Evolutionary conservation across 371 early-diverging fungal genomes (phyloP).

Genomic region (Nematocida sp.): DNA sequence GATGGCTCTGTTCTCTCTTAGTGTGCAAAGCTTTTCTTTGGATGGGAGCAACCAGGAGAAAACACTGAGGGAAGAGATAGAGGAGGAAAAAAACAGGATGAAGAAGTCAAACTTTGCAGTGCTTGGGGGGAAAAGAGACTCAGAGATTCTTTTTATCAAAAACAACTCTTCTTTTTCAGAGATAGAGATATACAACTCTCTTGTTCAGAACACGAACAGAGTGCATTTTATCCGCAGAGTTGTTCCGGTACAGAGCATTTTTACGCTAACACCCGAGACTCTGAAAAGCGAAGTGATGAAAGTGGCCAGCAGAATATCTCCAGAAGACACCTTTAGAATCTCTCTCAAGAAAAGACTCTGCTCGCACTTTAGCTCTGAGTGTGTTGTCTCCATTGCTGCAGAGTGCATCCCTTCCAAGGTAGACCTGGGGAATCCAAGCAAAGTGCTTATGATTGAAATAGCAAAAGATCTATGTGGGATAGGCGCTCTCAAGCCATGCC

Average conservation of each 20-base stretch:
- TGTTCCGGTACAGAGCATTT: constrained; percentile 39
- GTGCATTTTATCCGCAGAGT: constrained; percentile 30
- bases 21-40: not conserved
- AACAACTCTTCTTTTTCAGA: constrained; percentile 6
- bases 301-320: not conserved
- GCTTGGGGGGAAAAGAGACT: constrained; percentile 24
- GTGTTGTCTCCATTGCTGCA: constrained; percentile 26
- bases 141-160: constrained; percentile 35
- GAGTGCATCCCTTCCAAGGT: constrained; percentile 19
- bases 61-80: not conserved
- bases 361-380: constrained; percentile 36
- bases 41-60: not conserved
- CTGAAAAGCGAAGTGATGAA: constrained; percentile 1
- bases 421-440: constrained; percentile 31
- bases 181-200: constrained; percentile 44
- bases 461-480: constrained; percentile 40
- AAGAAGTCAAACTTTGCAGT: constrained; percentile 11
- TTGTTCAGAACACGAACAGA: not conserved
- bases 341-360: constrained; percentile 31
- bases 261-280: constrained; percentile 12
- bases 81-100: constrained; percentile 12
- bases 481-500: constrained; percentile 28
- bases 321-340: constrained; percentile 21
- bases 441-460: constrained; percentile 28
- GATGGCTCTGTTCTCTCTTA: constrained; percentile 3